Base-by-base conservation (phyloP, 768 basidiomycete species). In the Tricholomella constricta region DNA sequence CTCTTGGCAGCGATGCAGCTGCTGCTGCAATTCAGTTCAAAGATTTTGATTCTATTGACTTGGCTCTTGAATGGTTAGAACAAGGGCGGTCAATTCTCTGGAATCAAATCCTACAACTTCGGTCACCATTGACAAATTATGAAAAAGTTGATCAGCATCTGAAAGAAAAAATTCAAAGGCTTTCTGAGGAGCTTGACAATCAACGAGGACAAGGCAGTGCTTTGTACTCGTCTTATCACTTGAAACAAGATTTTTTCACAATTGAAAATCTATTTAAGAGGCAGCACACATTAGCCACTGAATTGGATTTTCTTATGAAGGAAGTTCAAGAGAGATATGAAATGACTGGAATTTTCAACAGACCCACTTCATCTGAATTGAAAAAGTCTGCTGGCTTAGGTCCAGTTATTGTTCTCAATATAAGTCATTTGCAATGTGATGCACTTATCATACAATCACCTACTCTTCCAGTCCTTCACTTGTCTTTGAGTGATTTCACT, bases 11-110 rank as follows among this genome's bases (percentile, higher is more conserved):
- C 40, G 48, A 40, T 27, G 48, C 48, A 6, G 48, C 48, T 14
- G 48, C 36, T 38, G 36, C 48, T 1, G 48, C 48, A 3, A 20
- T 40, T 19, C 26, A 15, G 17, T 10, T 31, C 7, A 27, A 58
- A 8, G 32, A 52, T 27, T 48, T 51, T n/a, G 23, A 53, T 31
- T 6, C 17, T 12, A n/a, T 47, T 20, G 34, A 47, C 22, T 35
- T 52, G 8, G 60, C 58, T n/a, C 27, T 64, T 20, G 56, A 59
- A 38, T 61, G 59, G 34, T 45, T 64, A 2, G 62, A 64, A 43
- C 60, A 59, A 37, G 57, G 60, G 26, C 40, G 59, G 31, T 44
- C 58, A 10, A 41, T 64, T 35, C 55, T 56, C 11, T 61, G 57
- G 41, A 54, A 58, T 11, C 56, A 64, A 26, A 41, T 64, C 20